These are phyloP conservation scores for Cladosporium sp. DNA, from an alignment of 2,329 filamentous ascomycete genomes.

Conservation along the genomic window DNA sequence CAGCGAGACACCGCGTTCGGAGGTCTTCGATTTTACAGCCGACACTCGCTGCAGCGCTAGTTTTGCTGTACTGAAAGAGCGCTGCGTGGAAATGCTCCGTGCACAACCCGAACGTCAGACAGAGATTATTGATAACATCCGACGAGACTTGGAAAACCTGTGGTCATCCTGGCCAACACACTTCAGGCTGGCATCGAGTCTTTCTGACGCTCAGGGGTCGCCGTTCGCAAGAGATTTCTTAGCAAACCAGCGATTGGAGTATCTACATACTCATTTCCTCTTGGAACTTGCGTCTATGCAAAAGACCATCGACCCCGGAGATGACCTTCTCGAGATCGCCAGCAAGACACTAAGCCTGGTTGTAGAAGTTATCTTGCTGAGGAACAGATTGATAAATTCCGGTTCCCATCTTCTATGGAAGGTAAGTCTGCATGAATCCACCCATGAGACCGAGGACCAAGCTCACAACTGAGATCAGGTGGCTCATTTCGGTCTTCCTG, in stretches of 20 bases:
- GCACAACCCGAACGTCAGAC: conserved; percentile 20
- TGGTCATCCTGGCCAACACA: conserved; percentile 32
- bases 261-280: conserved; percentile 38
- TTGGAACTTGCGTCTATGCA: conserved; percentile 29
- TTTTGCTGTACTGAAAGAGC: conserved; percentile 37
- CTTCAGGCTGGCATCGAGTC: conserved; percentile 19
- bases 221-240: conserved; percentile 36
- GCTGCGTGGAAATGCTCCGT: conserved; percentile 35
- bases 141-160: conserved; percentile 21
- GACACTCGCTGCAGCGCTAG: conserved; percentile 37
- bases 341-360: conserved; percentile 34
- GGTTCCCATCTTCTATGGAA: conserved; percentile 38
- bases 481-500: conserved; percentile 37
- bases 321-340: conserved; percentile 29
- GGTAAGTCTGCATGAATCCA: conserved; percentile 30
- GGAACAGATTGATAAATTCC: conserved; percentile 35
- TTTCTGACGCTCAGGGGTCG: background rate
- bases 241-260: conserved; percentile 35
- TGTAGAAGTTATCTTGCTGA: conserved; percentile 33
- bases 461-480: conserved; percentile 27
- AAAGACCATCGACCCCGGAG: conserved; percentile 28
- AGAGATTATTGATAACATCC: background rate
- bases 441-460: background rate
- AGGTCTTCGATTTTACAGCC: conserved; percentile 27
- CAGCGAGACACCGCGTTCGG: background rate